Base-by-base conservation (phyloP, 2,329 filamentous ascomycete species). In the Atkinsonella hypoxylon region DNA sequence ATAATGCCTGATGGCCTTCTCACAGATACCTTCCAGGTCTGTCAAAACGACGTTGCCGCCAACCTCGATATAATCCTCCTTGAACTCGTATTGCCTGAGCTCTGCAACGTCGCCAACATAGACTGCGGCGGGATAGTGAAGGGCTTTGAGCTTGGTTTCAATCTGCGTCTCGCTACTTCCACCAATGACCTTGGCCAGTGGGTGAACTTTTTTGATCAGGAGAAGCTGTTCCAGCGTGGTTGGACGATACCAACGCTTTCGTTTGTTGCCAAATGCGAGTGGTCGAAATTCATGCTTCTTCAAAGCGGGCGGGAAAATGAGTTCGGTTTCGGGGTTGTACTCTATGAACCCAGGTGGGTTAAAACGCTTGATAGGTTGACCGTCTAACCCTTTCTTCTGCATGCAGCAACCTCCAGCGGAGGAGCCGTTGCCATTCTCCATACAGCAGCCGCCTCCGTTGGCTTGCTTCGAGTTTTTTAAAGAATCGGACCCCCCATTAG, bases 141-240 rank as follows among this genome's bases (percentile, higher is more conserved):
- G 80, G 1, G 85, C 89, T 71, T 97, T 97, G 78, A 98, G 97
- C 68, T 95, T 96, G 70, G 94, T 87, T 69, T 98, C 93, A 54
- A 98, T 97, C 67, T 97, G 93, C 0, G 91, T 97, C 67, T 98
- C 93, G 2, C 90, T 95, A 64, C 89, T 95, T 54, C 93, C 93
- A 47, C 89, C 91, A 54, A 98, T 95, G 54, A 98, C 82, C 67
- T 97, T 98, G 4, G 91, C 89, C 26, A 83, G 81, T 0, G 91
- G 91, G 57, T 89, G 84, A 0, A 79, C 82, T 59, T 76, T 82
- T 72, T 97, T 97, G 70, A 98, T 95, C 63, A 95, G 85, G 15
- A 97, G 76, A 15, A 98, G 73, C 63, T 98, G 90, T 39, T 88
- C 76, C 15, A 97, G 64, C 0, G 87, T 96, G 32, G 89, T 85